Conservation (phyloP, 1,284 basidiomycete species). For the Ceratobasidium sp. region DNA sequence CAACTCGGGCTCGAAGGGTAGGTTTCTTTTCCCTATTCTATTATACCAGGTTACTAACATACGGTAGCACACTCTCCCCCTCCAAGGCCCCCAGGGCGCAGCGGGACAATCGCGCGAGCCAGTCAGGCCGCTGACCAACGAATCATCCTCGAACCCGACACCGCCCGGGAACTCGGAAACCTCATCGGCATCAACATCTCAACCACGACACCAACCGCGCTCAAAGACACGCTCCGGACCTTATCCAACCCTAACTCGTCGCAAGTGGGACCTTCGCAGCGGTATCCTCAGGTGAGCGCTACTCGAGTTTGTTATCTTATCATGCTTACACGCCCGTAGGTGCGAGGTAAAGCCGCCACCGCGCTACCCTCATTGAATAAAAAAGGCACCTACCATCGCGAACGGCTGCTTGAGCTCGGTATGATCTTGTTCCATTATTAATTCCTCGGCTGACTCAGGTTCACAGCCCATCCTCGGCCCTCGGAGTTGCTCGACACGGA, state of each 20-base stretch:
- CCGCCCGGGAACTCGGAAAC: no score
- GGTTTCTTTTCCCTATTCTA: background rate
- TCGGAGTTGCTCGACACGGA: no score
- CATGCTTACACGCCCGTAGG: background rate
- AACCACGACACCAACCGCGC: no score
- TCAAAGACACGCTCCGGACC: background rate
- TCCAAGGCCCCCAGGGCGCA: background rate
- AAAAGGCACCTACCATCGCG: background rate
- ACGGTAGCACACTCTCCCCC: background rate
- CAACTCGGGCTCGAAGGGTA: background rate
- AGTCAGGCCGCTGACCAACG: no score
- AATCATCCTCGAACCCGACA: no score
- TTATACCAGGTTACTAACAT: background rate
- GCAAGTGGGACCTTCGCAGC: background rate
- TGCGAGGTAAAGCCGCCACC: conserved; percentile 12
- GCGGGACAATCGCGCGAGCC: background rate
- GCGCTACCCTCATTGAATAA: conserved; percentile 25
- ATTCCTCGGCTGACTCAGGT: no score
- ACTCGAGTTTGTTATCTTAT: background rate
- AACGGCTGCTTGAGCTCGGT: background rate
- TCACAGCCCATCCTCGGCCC: no score
- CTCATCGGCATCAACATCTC: no score
- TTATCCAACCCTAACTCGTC: background rate
- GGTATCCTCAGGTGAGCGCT: background rate
- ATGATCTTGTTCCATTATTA: background rate